These are phyloP conservation scores for Mycena polygramma DNA, from an alignment of 768 basidiomycete genomes.

Conservation along the genomic window DNA sequence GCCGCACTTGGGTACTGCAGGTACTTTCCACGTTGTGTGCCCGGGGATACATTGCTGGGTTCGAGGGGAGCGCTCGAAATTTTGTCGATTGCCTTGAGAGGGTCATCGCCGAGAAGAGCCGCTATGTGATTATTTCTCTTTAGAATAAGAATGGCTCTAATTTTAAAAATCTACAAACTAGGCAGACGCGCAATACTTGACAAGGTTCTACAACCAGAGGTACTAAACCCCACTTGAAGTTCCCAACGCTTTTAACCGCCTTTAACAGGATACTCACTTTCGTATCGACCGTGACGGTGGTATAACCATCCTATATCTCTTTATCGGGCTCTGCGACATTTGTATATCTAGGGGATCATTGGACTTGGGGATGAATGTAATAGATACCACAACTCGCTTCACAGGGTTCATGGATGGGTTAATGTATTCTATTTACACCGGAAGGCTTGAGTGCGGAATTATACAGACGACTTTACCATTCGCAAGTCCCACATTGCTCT, in stretches of 20 bases:
- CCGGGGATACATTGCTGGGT: slow-evolving; percentile 30
- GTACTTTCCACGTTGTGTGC: slow-evolving; percentile 39
- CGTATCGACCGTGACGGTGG: slow-evolving; percentile 28
- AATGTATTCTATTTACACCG: background rate
- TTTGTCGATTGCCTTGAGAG: slow-evolving; percentile 33
- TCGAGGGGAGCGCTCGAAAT: slow-evolving; percentile 22
- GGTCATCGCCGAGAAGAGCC: slow-evolving; percentile 22
- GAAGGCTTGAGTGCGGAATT: too few species aligned
- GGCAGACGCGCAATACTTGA: slow-evolving; percentile 3
- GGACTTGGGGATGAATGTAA: background rate
- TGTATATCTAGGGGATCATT: background rate
- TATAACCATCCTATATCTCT: slow-evolving; percentile 12
- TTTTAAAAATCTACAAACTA: too few species aligned
- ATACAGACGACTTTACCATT: background rate
- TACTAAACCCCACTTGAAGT: background rate
- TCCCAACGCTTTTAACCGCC: background rate
- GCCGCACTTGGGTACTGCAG: slow-evolving; percentile 40
- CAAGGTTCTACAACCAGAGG: slow-evolving; percentile 21
- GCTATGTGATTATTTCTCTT: background rate
- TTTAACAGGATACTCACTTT: slow-evolving; percentile 29
- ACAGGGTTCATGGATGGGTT: background rate
- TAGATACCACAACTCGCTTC: background rate
- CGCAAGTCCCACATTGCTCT: background rate
- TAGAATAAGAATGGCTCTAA: too few species aligned
- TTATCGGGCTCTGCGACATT: too few species aligned